phyloP scores from a whole-genome alignment of 768 basidiomycete species.

The Leccinum sublutescens region DNA sequence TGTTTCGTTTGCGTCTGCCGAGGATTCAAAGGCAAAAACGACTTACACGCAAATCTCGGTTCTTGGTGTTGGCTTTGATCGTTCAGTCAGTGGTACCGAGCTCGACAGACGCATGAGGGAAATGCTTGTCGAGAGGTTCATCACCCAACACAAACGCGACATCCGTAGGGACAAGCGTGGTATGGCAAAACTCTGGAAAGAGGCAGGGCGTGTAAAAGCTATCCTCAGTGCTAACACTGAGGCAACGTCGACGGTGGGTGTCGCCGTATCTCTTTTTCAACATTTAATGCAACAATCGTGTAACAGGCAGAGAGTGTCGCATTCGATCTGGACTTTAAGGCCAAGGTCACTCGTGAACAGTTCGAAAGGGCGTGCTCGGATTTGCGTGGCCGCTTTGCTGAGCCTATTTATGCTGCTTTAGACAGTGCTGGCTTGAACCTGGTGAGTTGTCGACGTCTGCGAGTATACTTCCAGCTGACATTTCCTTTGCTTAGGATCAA shows the following conservation, averaged over 20 bases:
- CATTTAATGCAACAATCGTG: slow-evolving; percentile 1
- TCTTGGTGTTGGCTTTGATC: slow-evolving; percentile 80
- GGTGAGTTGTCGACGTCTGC: slow-evolving; percentile 38
- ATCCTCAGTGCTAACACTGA: slow-evolving; percentile 93
- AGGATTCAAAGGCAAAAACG: slow-evolving; percentile 48
- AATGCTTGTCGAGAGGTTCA: slow-evolving; percentile 73
- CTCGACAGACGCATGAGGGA: slow-evolving; percentile 83
- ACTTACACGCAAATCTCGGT: slow-evolving; percentile 71
- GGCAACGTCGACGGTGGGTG: slow-evolving; percentile 63
- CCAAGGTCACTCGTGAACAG: slow-evolving; percentile 70
- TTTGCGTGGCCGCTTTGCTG: slow-evolving; percentile 57
- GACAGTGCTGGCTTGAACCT: slow-evolving; percentile 61
- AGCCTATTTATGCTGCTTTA: slow-evolving; percentile 76
- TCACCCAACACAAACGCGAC: slow-evolving; percentile 64
- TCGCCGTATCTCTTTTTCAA: neutral
- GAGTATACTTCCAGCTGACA: neutral
- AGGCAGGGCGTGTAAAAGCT: slow-evolving; percentile 86
- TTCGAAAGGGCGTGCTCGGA: slow-evolving; percentile 77
- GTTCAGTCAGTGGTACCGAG: slow-evolving; percentile 74
- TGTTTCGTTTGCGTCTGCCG: slow-evolving; percentile 56
- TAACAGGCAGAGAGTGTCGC: slow-evolving; percentile 80
- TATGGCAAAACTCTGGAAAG: slow-evolving; percentile 93
- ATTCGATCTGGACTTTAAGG: slow-evolving; percentile 87
- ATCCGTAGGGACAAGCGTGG: slow-evolving; percentile 74
- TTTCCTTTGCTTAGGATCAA: slow-evolving; percentile 52